Evolutionary conservation across 2,329 filamentous ascomycete genomes (phyloP), one percentile per base, ranked within the genome.

Genomic region (Colletotrichum agaves): DNA sequence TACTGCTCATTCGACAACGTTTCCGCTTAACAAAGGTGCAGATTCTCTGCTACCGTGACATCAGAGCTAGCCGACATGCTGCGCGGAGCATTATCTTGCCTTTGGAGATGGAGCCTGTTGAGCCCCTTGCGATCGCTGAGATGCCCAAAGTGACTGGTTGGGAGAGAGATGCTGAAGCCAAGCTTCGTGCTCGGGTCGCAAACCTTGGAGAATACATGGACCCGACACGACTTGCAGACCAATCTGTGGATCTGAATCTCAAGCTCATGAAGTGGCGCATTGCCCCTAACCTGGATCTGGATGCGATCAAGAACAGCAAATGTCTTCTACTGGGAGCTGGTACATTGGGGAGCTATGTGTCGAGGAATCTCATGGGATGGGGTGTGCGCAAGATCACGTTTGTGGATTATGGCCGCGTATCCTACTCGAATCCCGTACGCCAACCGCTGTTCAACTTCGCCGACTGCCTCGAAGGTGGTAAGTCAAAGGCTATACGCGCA

Each of bases 181-280:
- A 97, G 76, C 83, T 98, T 17, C 88, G 88, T 17, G 90, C 92
- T 15, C 90, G 92, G 71, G 87, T 91, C 17, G 93, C 93, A 13
- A 93, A 97, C 74, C 84, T 99, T 8, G 91, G 92, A 19, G 93
- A 96, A 73, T 97, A 97, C 73, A 95, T 99, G 91, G 94, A 99
- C 75, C 95, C 96, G 6, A 84, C 87, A 37, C 90, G 90, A 74
- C 84, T 98, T 17, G 96, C 96, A 21, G 94, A 98, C 76, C 94
- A 97, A 77, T 94, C 94, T 0, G 95, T 98, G 10, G 96, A 99
- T 75, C 85, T 99, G 66, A 99, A 99, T 75, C 84, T 98, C 68
- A 98, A 98, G 80, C 86, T 99, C 65, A 99, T 99, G 90, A 99
- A 98, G 81, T 99, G 96, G 96, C 90, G 96, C 43, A 93, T 99